phyloP scores from a whole-genome alignment of 768 basidiomycete species.

The Suillus sp. region DNA sequence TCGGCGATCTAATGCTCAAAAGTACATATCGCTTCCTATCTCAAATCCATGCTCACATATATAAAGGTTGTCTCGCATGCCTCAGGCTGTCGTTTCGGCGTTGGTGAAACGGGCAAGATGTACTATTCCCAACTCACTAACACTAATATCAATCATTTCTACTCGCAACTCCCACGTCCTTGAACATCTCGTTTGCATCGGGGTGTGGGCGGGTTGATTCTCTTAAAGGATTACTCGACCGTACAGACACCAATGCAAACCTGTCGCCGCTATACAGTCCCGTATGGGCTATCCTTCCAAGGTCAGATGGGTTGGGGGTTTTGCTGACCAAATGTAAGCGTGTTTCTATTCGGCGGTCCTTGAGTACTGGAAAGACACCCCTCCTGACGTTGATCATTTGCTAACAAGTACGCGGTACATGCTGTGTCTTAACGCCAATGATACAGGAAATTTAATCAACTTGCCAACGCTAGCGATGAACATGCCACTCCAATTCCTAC shows the following conservation, averaged over 20 bases:
- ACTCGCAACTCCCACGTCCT: not conserved
- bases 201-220: not conserved
- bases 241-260: not conserved
- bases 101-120: not conserved
- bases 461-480: not conserved
- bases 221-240: not conserved
- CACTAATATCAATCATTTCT: not conserved
- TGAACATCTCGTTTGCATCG: not conserved
- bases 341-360: not conserved
- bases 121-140: not conserved
- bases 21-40: not conserved
- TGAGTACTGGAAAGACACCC: no score
- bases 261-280: not conserved
- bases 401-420: not conserved
- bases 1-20: not conserved
- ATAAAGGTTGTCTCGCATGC: not conserved
- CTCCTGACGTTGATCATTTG: not conserved
- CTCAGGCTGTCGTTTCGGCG: not conserved
- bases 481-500: not conserved
- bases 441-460: not conserved
- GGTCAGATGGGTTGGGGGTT: not conserved
- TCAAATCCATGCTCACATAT: not conserved
- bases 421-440: not conserved
- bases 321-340: not conserved
- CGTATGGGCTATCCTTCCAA: not conserved